These are phyloP conservation scores for Phytophthora sp. DNA, from an alignment of 352 stramenopile species.

Conservation along the genomic window DNA sequence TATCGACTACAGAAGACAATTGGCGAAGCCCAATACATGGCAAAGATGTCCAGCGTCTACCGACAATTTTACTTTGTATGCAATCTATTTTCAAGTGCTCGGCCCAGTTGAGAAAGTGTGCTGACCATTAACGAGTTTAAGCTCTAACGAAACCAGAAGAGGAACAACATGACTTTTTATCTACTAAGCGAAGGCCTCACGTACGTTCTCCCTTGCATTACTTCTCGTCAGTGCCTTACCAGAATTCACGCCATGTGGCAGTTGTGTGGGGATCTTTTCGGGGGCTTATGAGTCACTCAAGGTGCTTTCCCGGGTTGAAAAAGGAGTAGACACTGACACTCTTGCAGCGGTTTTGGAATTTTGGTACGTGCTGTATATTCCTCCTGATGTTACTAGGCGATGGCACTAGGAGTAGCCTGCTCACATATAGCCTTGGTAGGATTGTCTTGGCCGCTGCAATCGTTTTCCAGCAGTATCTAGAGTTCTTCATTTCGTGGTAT, in stretches of 20 bases:
- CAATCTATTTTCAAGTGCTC: slow-evolving; percentile 24
- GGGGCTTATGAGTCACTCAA: slow-evolving; percentile 78
- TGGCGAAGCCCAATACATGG: neutral
- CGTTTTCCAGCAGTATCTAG: slow-evolving; percentile 73
- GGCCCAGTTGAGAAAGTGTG: neutral
- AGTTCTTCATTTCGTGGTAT: slow-evolving; percentile 74
- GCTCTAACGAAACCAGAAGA: slow-evolving; percentile 2
- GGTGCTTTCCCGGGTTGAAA: slow-evolving; percentile 61
- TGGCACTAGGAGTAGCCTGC: too few species aligned
- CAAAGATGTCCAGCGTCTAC: neutral
- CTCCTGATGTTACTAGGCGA: too few species aligned
- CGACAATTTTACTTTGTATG: neutral
- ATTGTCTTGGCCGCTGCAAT: slow-evolving; percentile 59
- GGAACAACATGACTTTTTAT: slow-evolving; percentile 65
- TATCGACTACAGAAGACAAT: neutral
- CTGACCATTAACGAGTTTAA: slow-evolving; percentile 11
- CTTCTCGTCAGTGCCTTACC: neutral
- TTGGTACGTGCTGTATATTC: slow-evolving; percentile 36
- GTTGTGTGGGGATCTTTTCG: slow-evolving; percentile 62
- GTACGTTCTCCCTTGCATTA: slow-evolving; percentile 29
- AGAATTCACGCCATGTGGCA: slow-evolving; percentile 15
- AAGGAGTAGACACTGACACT: slow-evolving; percentile 54
- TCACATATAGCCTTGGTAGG: slow-evolving; percentile 28
- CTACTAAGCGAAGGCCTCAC: slow-evolving; percentile 72
- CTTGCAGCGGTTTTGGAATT: slow-evolving; percentile 67